Base-by-base conservation (phyloP, 176 grass and related monocot genomes). In the Hyparrhenia diplandra region DNA sequence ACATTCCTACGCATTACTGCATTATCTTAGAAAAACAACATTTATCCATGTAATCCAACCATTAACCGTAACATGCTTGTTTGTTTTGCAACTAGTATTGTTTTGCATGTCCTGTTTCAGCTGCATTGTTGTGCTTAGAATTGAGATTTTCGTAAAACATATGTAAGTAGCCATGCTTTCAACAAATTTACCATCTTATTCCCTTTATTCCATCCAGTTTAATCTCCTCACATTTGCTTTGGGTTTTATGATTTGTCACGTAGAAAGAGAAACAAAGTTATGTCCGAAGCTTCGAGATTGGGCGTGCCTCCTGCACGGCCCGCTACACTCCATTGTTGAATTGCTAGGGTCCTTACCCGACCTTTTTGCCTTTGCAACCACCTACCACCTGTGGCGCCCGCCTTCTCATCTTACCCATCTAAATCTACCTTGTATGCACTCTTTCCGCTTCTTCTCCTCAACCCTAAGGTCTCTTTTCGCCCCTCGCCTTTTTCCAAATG, bases 321-420 rank as follows among this genome's bases (percentile, higher is more conserved):
- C 85, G 7, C 70, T 85, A 54, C 40, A 75, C 41, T 62, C 61
- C 76, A 25, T 89, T 55, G 5, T 84, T 70, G 21, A 34, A 16
- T 63, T 71, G 60, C 46, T 89, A 21, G 35, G 3, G 40, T 80
- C 70, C 36, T 79, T 76, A 11, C n/a, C n/a, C 76, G 63, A 84
- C 40, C 5, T 54, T 34, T 25, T 84, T 57, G 43, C 71, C 51
- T 78, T 80, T 30, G 27, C 69, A 11, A 23, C 47, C 39, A 78
- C 40, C 10, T 42, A 10, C 0, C 10, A 0, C 68, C n/a, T 89
- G 82, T n/a, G n/a, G 87, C 61, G 71, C 34, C 37, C 37, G 12
- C 47, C 70, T 67, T 47, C 77, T 36, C 47, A 13, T 41, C 71
- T 23, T 32, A 14, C 64, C 54, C 32, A n/a, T 72, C 24, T 2